phyloP scores from a whole-genome alignment of 2,329 filamentous ascomycete genomes.

The Albifimbria verrucaria region DNA sequence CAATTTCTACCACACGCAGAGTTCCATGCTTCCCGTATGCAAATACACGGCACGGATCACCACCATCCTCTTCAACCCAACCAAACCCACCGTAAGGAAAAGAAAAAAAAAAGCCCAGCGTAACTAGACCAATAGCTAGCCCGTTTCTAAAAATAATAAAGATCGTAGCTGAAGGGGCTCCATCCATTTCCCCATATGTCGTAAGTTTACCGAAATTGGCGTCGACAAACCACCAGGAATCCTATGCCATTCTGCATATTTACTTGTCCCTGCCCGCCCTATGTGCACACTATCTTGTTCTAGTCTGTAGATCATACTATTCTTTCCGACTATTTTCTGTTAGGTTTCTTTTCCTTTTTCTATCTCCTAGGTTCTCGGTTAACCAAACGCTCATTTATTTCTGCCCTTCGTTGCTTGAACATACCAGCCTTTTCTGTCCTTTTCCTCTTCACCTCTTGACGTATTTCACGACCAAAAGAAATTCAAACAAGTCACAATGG shows the following conservation, averaged over 20 bases:
- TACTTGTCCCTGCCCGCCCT: not conserved
- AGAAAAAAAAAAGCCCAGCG: too few species aligned
- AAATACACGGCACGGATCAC: too few species aligned
- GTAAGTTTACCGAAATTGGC: not conserved
- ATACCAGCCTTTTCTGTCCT: not conserved
- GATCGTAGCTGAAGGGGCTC: not conserved
- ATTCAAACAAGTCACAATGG: constrained; percentile 10
- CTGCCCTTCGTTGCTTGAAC: too few species aligned
- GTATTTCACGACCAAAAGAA: not conserved
- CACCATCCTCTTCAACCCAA: too few species aligned
- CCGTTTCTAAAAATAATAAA: not conserved
- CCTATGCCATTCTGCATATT: not conserved
- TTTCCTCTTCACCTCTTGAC: not conserved
- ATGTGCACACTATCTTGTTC: too few species aligned
- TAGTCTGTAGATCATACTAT: too few species aligned
- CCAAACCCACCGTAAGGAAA: too few species aligned
- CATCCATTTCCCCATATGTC: not conserved
- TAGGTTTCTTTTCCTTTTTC: not conserved
- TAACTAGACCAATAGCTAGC: too few species aligned
- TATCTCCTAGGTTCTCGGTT: not conserved
- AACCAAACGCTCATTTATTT: not conserved
- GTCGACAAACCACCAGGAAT: not conserved
- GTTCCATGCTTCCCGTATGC: too few species aligned
- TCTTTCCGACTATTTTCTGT: too few species aligned
- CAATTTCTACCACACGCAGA: too few species aligned